Evolutionary conservation across 768 basidiomycete species (phyloP).

Genomic region (Coprinopsis sp.): DNA sequence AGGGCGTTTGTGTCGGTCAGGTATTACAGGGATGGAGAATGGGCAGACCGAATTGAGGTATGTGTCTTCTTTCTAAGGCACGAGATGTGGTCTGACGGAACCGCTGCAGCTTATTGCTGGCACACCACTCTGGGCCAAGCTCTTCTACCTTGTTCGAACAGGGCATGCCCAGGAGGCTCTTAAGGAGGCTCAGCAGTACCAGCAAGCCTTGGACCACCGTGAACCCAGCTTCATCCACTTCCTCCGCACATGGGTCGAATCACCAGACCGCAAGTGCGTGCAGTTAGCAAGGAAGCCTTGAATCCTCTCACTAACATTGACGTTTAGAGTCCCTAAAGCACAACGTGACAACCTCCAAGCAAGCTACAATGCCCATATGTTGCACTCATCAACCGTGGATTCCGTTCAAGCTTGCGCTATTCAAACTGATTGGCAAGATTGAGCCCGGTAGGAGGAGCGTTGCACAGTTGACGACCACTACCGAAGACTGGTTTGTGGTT

Average conservation of each 20-base stretch:
- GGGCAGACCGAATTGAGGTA: conserved; percentile 88
- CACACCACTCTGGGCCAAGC: conserved; percentile 87
- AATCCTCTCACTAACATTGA: conserved; percentile 1
- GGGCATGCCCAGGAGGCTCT: conserved; percentile 82
- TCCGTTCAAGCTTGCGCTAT: conserved; percentile 95
- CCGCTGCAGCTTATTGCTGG: conserved; percentile 69
- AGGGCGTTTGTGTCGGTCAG: conserved; percentile 80
- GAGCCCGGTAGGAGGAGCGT: conserved; percentile 79
- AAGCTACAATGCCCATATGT: conserved; percentile 81
- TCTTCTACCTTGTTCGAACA: conserved; percentile 89
- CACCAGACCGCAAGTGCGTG: conserved; percentile 68
- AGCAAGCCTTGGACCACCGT: conserved; percentile 66
- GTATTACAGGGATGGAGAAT: conserved; percentile 76
- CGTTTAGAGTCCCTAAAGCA: conserved; percentile 57
- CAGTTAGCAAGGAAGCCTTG: neutral
- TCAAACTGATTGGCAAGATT: conserved; percentile 91
- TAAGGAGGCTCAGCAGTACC: conserved; percentile 64
- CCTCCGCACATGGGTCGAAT: conserved; percentile 81
- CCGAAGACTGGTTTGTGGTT: conserved; percentile 99
- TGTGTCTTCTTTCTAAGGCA: conserved; percentile 15
- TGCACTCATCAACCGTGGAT: conserved; percentile 83
- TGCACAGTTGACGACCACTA: conserved; percentile 80
- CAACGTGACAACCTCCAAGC: conserved; percentile 79
- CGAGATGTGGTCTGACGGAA: neutral
- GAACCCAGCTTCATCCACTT: conserved; percentile 81